Percentiles rank a stretch among this genome's conserved stretches.
Evolutionary conservation across 2,329 filamentous ascomycete genomes (phyloP).

Genomic region (Fusarium sp.): DNA sequence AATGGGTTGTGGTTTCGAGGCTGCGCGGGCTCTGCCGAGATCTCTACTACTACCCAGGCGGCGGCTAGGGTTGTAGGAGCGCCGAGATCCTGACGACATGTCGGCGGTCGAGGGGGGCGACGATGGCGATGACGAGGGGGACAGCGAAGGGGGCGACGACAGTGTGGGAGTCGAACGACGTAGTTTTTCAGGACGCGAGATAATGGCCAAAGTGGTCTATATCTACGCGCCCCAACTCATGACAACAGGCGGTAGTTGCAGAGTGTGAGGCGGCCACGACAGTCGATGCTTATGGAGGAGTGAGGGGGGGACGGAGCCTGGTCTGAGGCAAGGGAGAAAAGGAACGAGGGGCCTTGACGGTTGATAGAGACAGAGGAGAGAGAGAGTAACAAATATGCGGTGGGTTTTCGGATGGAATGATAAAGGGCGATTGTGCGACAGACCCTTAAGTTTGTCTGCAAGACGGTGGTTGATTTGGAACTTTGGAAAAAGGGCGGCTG

Average conservation of each 20-base stretch:
- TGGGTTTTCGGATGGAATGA: constrained; percentile 34
- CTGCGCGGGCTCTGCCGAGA: constrained; percentile 59
- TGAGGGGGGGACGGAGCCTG: constrained; percentile 15
- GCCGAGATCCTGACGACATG: constrained; percentile 69
- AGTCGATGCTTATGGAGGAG: constrained; percentile 34
- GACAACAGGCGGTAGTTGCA: constrained; percentile 39
- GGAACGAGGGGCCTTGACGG: constrained; percentile 26
- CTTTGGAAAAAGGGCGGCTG: constrained; percentile 20
- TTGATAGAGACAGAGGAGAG: constrained; percentile 2
- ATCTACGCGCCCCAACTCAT: constrained; percentile 51
- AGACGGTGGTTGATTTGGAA: constrained; percentile 24
- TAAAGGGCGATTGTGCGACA: constrained; percentile 32
- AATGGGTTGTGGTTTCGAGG: constrained; percentile 63
- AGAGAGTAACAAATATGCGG: constrained; percentile 31
- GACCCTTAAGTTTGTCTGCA: constrained; percentile 14
- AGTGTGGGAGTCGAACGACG: constrained; percentile 13
- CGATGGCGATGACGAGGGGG: constrained; percentile 30
- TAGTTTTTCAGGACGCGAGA: constrained; percentile 49
- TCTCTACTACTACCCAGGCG: constrained; percentile 62
- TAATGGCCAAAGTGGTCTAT: constrained; percentile 49
- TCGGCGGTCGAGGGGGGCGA: constrained; percentile 24
- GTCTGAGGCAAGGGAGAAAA: constrained; percentile 40
- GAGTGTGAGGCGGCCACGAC: constrained; percentile 29
- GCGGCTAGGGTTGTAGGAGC: constrained; percentile 62
- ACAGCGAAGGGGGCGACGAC: constrained; percentile 5